phyloP scores from a whole-genome alignment of 2,329 filamentous ascomycete species.

The Pseudogymnoascus sp. region DNA sequence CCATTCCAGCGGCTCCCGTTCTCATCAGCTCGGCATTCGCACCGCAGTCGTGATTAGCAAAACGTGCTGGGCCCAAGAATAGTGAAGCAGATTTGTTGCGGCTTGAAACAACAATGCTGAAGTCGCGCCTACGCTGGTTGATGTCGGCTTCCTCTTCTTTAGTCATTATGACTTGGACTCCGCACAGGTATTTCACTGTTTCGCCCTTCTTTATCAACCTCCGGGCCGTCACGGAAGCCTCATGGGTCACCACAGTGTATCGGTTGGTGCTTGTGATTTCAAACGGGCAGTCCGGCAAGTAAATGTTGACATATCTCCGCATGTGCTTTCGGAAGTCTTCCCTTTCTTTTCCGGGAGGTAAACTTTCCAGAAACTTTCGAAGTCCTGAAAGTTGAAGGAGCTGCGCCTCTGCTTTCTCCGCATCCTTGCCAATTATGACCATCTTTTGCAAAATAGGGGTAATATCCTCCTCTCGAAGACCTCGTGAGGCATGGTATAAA shows the following conservation, averaged over 20 bases:
- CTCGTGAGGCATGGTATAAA: slow-evolving; percentile 76
- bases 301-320: slow-evolving; percentile 85
- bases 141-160: slow-evolving; percentile 81
- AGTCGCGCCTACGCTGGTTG: slow-evolving; percentile 77
- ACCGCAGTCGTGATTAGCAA: slow-evolving; percentile 94
- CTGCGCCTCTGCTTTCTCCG: slow-evolving; percentile 59
- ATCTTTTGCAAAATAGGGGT: slow-evolving; percentile 52
- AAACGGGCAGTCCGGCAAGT: slow-evolving; percentile 87
- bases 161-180: slow-evolving; percentile 87
- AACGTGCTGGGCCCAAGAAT: slow-evolving; percentile 89
- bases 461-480: slow-evolving; percentile 58
- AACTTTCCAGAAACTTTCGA: slow-evolving; percentile 55
- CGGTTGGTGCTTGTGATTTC: slow-evolving; percentile 91
- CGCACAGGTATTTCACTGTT: slow-evolving; percentile 80
- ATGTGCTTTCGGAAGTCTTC: slow-evolving; percentile 81
- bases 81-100: slow-evolving; percentile 83
- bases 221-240: slow-evolving; percentile 79
- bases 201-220: slow-evolving; percentile 72
- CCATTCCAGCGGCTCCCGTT: slow-evolving; percentile 75
- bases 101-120: slow-evolving; percentile 92
- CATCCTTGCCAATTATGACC: slow-evolving; percentile 66
- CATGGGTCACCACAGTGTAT: slow-evolving; percentile 84
- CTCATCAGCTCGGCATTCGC: slow-evolving; percentile 86
- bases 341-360: slow-evolving; percentile 70
- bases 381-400: slow-evolving; percentile 67